Base-by-base conservation (phyloP, 306 rosid species). In the Ochetophila trinervis region DNA sequence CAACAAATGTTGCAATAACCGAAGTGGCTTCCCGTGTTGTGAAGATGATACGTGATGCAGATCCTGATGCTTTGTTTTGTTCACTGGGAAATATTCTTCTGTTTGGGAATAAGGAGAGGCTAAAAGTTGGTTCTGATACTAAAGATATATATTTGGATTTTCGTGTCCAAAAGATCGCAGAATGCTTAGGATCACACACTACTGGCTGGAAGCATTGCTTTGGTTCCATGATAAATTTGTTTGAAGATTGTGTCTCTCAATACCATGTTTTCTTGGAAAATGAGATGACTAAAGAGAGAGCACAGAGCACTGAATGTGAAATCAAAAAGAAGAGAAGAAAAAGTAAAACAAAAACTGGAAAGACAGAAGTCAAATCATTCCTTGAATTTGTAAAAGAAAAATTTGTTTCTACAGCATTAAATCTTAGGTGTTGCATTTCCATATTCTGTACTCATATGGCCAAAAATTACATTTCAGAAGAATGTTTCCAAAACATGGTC, bases 41-140 rank as follows among this genome's bases (percentile, higher is more conserved):
- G 65, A 76, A 74, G 60, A 68, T 78, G 74, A 85, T 84, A 57
- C 64, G 62, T 54, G 87, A 63, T 58, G 53, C 32, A 20, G 30
- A 67, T 35, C 37, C 79, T 2, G 70, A 75, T 63, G 60, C 18
- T 74, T 51, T 66, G 23, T 68, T 66, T 20, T 80, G 58, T 78
- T 37, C 87, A 12, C 19, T 86, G 0, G 97, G 97, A 40, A 86
- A 82, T 37, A 36, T 90, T 19, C 60, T 90, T 19, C 58, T 90
- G n/a, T 90, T 87, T 84, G 97, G 97, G 44, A 87, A 72, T 71
- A 65, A 82, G 57, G 87, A 82, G 62, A 74, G 85, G 37, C 95
- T 90, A 50, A 85, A 85, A 69, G 68, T 83, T 74, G 84, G 83
- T 60, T 63, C 56, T 0, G 85, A 76, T 22, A 71, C 80, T 63